Base-by-base conservation (phyloP, 2,329 filamentous ascomycete genomes). In the Aotearoamyces nothofagi region DNA sequence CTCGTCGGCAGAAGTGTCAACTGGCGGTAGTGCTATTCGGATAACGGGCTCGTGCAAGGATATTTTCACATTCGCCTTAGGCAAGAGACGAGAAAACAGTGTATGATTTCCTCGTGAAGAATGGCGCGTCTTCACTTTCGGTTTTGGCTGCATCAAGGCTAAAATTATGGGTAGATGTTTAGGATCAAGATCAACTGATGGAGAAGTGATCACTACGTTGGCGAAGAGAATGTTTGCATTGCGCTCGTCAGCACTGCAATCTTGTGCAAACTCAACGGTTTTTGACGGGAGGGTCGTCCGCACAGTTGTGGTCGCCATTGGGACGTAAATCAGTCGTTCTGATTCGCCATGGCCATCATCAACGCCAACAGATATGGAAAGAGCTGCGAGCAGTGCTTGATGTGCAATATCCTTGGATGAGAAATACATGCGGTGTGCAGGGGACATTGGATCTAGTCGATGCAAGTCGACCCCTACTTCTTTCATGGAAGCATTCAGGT, bases 361-460 rank as follows among this genome's bases (percentile, higher is more conserved):
- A 19, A 98, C 63, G 22, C 84, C 90, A 33, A 96, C 66, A 0
- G 87, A 87, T 32, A 98, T 80, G 1, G 90, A 93, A 22, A 98
- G 72, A 3, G 86, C 90, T 11, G 87, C 90, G 13, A 90, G 68
- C 19, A 98, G 64, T 8, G 86, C 90, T 59, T 98, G 87, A 51
- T 98, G 90, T 9, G 90, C 90, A 44, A 94, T 75, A 48, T 94
- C 90, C 36, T 83, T 78, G 13, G 78, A 73, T 3, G 86, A 81
- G 48, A 98, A 98, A 54, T 98, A 96, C 90, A 96, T 98, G 38
- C 90, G 75, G 60, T 98, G 90, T 0, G 87, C 84, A 1, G 90
- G 84, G 10, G 86, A 93, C 44, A 82, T 87, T 23, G 82, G 78
- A 49, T 98, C 87, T 31, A 98, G 66, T 13, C 87, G 75, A 49